Evolutionary conservation across 805 yeast species (phyloP).

Genomic region (Ogataea ganodermae): DNA sequence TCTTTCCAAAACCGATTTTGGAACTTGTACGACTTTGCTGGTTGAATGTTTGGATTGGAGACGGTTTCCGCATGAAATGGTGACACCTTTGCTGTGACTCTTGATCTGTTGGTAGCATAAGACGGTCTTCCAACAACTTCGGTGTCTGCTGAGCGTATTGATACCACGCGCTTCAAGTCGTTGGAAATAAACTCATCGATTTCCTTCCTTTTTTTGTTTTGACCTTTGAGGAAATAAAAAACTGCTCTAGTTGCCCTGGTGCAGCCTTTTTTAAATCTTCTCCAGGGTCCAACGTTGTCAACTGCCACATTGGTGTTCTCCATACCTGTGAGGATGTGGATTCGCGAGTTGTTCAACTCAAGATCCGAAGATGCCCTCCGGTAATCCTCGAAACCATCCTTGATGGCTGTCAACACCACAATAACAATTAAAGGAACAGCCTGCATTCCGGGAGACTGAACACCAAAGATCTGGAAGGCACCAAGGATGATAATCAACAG

Average conservation of each 20-base stretch:
- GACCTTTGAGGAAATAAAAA: conserved; percentile 10
- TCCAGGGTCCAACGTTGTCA: conserved; percentile 63
- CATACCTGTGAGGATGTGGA: conserved; percentile 56
- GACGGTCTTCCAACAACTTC: conserved; percentile 12
- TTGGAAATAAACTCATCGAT: conserved; percentile 3
- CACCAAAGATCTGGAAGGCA: conserved; percentile 72
- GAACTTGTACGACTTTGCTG: conserved; percentile 36
- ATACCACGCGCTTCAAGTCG: conserved; percentile 17
- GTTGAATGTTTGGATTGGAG: conserved; percentile 33
- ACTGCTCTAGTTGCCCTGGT: conserved; percentile 35
- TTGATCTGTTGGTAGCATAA: conserved; percentile 18
- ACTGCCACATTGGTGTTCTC: conserved; percentile 58
- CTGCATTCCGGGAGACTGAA: conserved; percentile 67
- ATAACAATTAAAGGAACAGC: conserved; percentile 83
- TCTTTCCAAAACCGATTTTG: conserved; percentile 57
- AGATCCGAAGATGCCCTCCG: conserved; percentile 63
- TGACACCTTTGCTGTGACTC: conserved; percentile 21
- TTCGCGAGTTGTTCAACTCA: conserved; percentile 67
- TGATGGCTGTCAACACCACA: conserved; percentile 70
- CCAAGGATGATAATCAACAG: conserved; percentile 56
- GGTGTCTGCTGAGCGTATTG: conserved; percentile 17
- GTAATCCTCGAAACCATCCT: conserved; percentile 79
- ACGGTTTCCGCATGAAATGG: conserved; percentile 34
- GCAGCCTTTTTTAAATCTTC: conserved; percentile 60
- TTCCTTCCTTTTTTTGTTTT: conserved; percentile 11